Conservation (phyloP, 2,329 filamentous ascomycete species). For the Laburnicola sp. region DNA sequence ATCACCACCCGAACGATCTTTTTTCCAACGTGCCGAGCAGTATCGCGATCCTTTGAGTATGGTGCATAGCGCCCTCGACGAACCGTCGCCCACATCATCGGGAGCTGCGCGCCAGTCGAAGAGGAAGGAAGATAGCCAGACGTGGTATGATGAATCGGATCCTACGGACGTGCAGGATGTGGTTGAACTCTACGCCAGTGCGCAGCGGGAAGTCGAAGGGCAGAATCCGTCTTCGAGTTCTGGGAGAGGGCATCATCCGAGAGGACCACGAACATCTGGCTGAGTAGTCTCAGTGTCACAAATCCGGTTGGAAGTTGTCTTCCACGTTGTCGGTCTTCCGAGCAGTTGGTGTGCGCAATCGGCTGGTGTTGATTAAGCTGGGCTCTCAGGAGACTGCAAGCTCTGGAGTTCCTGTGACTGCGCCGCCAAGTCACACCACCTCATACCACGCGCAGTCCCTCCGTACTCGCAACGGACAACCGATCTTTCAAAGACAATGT, state of each 20-base stretch:
- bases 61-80: constrained; percentile 2
- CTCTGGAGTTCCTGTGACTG: no score
- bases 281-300: neutral
- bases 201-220: constrained; percentile 4
- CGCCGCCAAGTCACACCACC: no score
- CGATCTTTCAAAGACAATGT: no score
- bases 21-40: constrained; percentile 5
- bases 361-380: no score
- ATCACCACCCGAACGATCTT: neutral
- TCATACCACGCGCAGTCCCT: no score
- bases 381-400: no score
- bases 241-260: neutral
- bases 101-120: neutral
- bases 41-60: constrained; percentile 2
- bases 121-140: neutral
- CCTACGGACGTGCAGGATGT: neutral
- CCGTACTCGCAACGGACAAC: no score
- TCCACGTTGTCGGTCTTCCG: no score
- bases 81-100: neutral
- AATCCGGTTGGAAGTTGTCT: no score
- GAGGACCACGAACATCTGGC: neutral
- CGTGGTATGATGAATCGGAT: constrained; percentile 1
- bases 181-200: neutral
- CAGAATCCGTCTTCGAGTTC: neutral
- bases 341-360: no score